A percentile compares a stretch with the other conserved stretches of the same genome.
phyloP scores from a whole-genome alignment of 2,329 filamentous ascomycete species.

The Diaporthe aspalathi region DNA sequence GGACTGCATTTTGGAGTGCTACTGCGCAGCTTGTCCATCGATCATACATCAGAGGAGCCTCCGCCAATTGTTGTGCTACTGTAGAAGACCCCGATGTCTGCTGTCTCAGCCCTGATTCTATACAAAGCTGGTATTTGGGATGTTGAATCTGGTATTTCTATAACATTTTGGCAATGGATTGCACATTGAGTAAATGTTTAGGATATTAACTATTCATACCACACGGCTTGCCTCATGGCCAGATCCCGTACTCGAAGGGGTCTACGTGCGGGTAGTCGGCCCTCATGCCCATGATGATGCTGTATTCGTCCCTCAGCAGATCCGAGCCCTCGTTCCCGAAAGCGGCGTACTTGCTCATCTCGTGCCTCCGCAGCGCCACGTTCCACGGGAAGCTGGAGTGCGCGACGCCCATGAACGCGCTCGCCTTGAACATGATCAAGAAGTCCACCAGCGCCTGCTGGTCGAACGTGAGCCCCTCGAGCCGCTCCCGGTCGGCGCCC shows the following conservation, averaged over 20 bases:
- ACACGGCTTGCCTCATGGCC: slow-evolving; percentile 44
- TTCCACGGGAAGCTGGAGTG: slow-evolving; percentile 50
- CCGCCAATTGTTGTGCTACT: not conserved
- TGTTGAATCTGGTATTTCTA: not conserved
- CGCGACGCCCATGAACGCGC: slow-evolving; percentile 49
- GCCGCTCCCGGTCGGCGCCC: slow-evolving; percentile 38
- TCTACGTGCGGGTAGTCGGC: slow-evolving; percentile 48
- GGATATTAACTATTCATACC: not conserved
- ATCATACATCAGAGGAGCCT: not conserved
- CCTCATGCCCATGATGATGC: slow-evolving; percentile 48
- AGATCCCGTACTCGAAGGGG: slow-evolving; percentile 46
- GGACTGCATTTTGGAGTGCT: not conserved
- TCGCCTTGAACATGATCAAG: slow-evolving; percentile 48
- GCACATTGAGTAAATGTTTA: too few relatives aligned
- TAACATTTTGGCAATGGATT: not conserved
- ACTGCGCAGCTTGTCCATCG: not conserved
- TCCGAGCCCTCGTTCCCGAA: slow-evolving; percentile 48
- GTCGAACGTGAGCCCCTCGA: slow-evolving; percentile 47
- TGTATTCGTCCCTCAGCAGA: slow-evolving; percentile 47
- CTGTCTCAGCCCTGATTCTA: not conserved
- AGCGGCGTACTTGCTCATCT: slow-evolving; percentile 45
- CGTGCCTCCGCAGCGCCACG: slow-evolving; percentile 48
- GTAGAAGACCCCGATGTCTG: not conserved
- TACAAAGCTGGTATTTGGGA: not conserved
- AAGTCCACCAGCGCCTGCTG: slow-evolving; percentile 51